phyloP scores from a whole-genome alignment of 78 protist genomes.

The Chrysochromulina parva region DNA sequence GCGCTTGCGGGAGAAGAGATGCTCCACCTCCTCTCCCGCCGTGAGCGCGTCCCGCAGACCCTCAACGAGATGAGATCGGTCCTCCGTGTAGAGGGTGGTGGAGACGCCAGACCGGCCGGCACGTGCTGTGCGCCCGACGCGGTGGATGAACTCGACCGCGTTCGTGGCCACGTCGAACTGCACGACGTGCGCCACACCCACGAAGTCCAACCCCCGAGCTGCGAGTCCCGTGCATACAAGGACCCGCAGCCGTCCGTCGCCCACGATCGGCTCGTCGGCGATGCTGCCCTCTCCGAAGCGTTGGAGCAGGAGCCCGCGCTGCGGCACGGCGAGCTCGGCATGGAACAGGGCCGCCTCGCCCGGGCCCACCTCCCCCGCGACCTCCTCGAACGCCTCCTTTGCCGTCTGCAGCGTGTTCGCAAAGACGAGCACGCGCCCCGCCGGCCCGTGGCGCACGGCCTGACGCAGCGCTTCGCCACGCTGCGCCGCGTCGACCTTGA shows the following conservation, averaged over 20 bases:
- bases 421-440: too few species aligned
- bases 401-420: neutral
- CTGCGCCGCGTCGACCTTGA: neutral
- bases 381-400: neutral
- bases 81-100: neutral
- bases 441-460: too few species aligned
- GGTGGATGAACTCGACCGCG: constrained; percentile 81
- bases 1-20: neutral
- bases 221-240: constrained; percentile 10
- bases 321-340: too few species aligned
- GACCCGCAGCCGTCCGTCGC: neutral
- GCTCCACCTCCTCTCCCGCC: neutral
- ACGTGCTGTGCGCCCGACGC: constrained; percentile 97
- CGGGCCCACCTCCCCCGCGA: neutral
- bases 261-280: too few species aligned
- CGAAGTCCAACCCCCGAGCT: neutral
- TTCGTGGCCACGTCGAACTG: constrained; percentile 89
- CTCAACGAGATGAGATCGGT: neutral
- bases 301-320: neutral
- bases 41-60: neutral
- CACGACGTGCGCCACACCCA: constrained; percentile 75
- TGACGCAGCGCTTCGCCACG: too few species aligned
- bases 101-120: constrained; percentile 72
- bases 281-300: neutral
- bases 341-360: neutral